Evolutionary conservation across 140 eudicot genomes (phyloP).

Genomic region (Flaveria floridana): DNA sequence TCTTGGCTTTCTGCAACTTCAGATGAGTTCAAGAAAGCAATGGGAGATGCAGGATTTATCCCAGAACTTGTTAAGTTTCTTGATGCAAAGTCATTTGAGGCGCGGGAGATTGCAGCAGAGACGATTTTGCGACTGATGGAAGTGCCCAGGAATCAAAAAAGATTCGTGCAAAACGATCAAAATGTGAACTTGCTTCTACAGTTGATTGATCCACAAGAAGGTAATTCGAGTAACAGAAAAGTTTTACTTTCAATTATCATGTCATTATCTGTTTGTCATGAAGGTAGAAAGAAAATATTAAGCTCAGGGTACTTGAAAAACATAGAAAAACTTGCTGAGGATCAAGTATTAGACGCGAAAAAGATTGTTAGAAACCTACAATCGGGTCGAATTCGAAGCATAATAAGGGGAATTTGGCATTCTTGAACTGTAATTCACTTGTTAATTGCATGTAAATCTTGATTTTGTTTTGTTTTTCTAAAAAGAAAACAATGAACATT

Average conservation of each 20-base stretch:
- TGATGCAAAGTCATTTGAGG: constrained; percentile 67
- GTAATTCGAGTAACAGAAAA: constrained; percentile 57
- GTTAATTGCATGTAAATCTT: constrained; percentile 41
- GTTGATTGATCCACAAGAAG: constrained; percentile 56
- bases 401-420: constrained; percentile 78
- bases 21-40: constrained; percentile 66
- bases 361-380: constrained; percentile 70
- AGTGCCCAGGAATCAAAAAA: constrained; percentile 65
- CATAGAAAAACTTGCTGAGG: constrained; percentile 77
- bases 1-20: constrained; percentile 78
- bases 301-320: constrained; percentile 67
- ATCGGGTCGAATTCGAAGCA: constrained; percentile 50
- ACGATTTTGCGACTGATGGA: constrained; percentile 60
- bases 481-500: constrained; percentile 31
- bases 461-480: constrained; percentile 24
- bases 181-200: constrained; percentile 56
- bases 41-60: constrained; percentile 90
- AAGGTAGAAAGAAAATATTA: constrained; percentile 64
- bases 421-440: constrained; percentile 44
- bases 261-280: constrained; percentile 60
- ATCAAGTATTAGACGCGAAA: constrained; percentile 73
- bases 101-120: constrained; percentile 77
- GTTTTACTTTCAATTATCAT: constrained; percentile 59
- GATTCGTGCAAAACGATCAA: constrained; percentile 66
- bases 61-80: constrained; percentile 71